Base-by-base conservation (phyloP, 805 yeast species). In the Scheffersomyces coipomensis region DNA sequence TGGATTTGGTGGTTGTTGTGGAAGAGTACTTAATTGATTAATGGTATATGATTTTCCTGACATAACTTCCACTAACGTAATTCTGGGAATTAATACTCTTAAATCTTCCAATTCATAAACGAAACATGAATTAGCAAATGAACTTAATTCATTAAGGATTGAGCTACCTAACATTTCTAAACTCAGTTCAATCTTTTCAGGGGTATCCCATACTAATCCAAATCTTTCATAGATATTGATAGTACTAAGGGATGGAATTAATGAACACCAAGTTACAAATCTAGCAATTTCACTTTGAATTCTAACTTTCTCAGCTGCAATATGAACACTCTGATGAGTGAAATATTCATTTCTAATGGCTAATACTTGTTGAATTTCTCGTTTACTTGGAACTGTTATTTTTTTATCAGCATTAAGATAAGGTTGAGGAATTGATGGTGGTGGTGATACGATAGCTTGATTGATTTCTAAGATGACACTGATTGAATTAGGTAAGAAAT, bases 401-500 rank as follows among this genome's bases (percentile, higher is more conserved):
- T 55, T 57, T 37, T 66, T 69, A 22, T 71, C 71, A 2, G 66
- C 65, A 34, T 66, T 66, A 27, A 74, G 46, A 45, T 60, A 72
- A 0, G 78, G 76, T 26, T 55, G 57, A 2, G 78, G 78, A 11
- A 70, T 41, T 11, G 60, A 66, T 1, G 75, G 71, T 17, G 78
- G 77, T 16, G 66, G 63, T 3, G 58, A 55, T 3, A 60, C 48
- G 3, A 60, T 52, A 33, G 54, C 34, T 1, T 58, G 56, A 18
- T 43, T 48, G 41, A 60, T 42, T 33, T 63, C 58, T 29, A 71
- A 57, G 4, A 70, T 51, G 11, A 64, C 50, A 2, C 58, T 52
- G 7, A 68, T 38, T 21, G 64, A 53, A 2, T 40, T 35, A 0
- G 77, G 76, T 2, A 60, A 33, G 5, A 26, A 35, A 8, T 34